Conservation (phyloP, 108 stramenopile genomes). For the Cyclotella choctawhatcheeana region DNA sequence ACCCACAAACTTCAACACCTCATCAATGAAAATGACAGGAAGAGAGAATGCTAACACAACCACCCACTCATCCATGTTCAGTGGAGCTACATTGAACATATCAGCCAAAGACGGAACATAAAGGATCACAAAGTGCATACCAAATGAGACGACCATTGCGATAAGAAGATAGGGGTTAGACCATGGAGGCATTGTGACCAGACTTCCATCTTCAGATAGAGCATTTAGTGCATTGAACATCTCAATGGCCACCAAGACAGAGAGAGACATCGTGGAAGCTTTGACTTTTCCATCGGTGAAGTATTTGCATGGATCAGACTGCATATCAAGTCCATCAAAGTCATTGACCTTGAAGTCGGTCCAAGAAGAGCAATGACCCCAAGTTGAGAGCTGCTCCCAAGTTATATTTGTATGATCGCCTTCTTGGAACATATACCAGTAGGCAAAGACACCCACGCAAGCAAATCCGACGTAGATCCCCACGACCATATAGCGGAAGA, state of each 20-base stretch:
- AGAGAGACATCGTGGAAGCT: constrained; percentile 72
- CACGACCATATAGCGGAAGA: constrained; percentile 92
- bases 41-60: constrained; percentile 56
- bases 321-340: constrained; percentile 60
- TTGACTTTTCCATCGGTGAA: constrained; percentile 58
- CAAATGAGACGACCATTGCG: constrained; percentile 75
- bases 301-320: constrained; percentile 63
- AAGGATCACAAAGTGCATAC: constrained; percentile 75
- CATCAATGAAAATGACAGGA: constrained; percentile 67
- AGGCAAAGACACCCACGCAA: constrained; percentile 92
- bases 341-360: constrained; percentile 51
- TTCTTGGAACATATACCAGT: constrained; percentile 65
- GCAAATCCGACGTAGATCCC: constrained; percentile 97
- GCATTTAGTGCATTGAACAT: constrained; percentile 83
- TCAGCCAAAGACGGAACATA: constrained; percentile 55
- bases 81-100: constrained; percentile 70
- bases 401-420: constrained; percentile 54
- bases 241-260: constrained; percentile 86
- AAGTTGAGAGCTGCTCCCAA: constrained; percentile 55
- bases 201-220: constrained; percentile 79
- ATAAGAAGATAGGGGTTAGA: constrained; percentile 75
- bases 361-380: constrained; percentile 46
- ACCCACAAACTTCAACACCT: constrained; percentile 66
- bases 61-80: constrained; percentile 59
- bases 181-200: constrained; percentile 82